Evolutionary conservation across 2,329 filamentous ascomycete genomes (phyloP).

Genomic region (Claviceps cyperi): DNA sequence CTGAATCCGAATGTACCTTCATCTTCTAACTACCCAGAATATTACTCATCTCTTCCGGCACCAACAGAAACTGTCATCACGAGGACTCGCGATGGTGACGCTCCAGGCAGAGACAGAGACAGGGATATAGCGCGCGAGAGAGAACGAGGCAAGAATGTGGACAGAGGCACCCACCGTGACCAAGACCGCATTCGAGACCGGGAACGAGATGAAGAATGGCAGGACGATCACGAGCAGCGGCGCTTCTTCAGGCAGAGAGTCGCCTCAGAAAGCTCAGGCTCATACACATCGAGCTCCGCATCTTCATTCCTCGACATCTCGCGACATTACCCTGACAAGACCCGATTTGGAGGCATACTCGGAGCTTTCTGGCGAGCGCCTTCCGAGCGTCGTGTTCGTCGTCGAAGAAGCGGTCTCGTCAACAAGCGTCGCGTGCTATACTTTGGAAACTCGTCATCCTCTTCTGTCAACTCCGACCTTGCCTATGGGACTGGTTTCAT

Average conservation of each 20-base stretch:
- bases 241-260: constrained; percentile 4
- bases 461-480: constrained; percentile 52
- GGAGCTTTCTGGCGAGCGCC: constrained; percentile 48
- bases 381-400: constrained; percentile 35
- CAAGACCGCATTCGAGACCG: not conserved
- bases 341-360: constrained; percentile 39
- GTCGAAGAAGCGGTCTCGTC: constrained; percentile 25
- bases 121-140: not conserved
- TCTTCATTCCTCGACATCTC: constrained; percentile 55
- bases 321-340: constrained; percentile 30
- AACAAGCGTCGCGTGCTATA: constrained; percentile 40
- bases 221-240: constrained; percentile 7
- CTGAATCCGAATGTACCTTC: constrained; percentile 2
- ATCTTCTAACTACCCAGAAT: constrained; percentile 1
- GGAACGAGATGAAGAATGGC: constrained; percentile 1
- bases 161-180: not conserved
- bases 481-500: constrained; percentile 51
- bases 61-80: constrained; percentile 5
- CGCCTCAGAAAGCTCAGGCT: constrained; percentile 21
- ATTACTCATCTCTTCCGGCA: constrained; percentile 5
- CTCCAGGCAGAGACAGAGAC: not conserved
- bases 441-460: constrained; percentile 49
- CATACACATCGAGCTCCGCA: constrained; percentile 33
- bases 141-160: not conserved
- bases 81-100: not conserved